Percentiles rank a stretch among this genome's conserved stretches.
Conservation (phyloP, 2,329 filamentous ascomycete species). For the Diaporthe sp. region DNA sequence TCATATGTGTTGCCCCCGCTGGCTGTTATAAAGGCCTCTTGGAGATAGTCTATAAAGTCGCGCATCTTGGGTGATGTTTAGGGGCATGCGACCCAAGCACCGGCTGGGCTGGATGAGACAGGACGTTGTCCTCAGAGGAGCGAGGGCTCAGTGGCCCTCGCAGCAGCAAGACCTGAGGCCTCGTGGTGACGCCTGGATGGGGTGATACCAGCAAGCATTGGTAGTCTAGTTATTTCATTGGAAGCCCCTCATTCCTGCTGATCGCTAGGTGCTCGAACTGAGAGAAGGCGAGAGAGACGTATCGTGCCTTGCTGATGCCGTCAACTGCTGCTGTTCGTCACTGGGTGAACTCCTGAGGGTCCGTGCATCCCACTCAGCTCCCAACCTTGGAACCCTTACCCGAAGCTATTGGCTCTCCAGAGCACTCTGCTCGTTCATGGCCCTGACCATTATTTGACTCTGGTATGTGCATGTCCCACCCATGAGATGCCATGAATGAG, state of each 20-base stretch:
- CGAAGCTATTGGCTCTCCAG: background rate
- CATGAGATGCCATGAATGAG: background rate
- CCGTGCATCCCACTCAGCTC: background rate
- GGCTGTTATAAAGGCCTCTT: constrained; percentile 39
- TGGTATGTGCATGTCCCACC: background rate
- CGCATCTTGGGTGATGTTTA: constrained; percentile 32
- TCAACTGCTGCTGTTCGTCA: background rate
- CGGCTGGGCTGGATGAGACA: background rate
- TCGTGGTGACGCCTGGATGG: background rate
- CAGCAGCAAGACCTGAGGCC: background rate
- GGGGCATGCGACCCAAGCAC: background rate
- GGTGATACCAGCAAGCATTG: background rate
- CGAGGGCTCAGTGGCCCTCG: constrained; percentile 27
- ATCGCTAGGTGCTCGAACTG: background rate
- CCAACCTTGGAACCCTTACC: constrained; percentile 12
- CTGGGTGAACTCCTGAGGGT: background rate
- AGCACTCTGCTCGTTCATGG: background rate
- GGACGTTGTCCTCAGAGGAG: background rate
- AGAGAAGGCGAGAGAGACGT: background rate
- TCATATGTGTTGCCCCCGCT: constrained; percentile 43
- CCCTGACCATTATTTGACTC: background rate
- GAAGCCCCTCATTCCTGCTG: too few species aligned
- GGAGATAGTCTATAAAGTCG: constrained; percentile 40
- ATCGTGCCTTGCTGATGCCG: background rate
- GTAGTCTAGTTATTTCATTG: background rate